phyloP scores from a whole-genome alignment of 2,329 filamentous ascomycete genomes.

The Phialocephala subalpina region DNA sequence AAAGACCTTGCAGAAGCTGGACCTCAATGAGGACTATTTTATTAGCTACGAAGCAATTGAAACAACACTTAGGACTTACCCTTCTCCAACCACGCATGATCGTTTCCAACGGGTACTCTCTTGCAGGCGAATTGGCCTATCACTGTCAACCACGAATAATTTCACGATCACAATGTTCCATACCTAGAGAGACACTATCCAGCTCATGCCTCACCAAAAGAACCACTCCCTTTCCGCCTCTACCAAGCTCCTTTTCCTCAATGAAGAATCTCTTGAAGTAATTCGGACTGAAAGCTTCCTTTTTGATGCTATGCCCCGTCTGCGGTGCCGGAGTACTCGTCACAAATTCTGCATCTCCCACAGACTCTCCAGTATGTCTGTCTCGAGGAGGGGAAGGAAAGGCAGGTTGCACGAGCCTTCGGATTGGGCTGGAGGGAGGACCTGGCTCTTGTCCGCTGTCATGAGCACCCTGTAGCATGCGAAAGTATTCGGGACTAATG shows the following conservation, averaged over 20 bases:
- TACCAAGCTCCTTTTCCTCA: conserved; percentile 84
- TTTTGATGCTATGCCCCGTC: conserved; percentile 76
- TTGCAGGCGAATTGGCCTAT: conserved; percentile 89
- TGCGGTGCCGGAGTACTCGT: conserved; percentile 55
- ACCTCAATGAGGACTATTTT: conserved; percentile 81
- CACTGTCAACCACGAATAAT: conserved; percentile 25
- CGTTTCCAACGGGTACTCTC: conserved; percentile 91
- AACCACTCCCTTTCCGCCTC: conserved; percentile 94
- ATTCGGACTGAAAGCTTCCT: conserved; percentile 86
- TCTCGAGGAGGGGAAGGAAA: conserved; percentile 34
- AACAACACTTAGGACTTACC: conserved; percentile 24
- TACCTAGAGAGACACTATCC: conserved; percentile 81
- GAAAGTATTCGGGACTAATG: conserved; percentile 93
- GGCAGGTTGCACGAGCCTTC: conserved; percentile 50
- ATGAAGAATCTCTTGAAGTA: conserved; percentile 96
- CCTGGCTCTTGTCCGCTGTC: conserved; percentile 54
- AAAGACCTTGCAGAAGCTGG: conserved; percentile 88
- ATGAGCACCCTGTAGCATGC: conserved; percentile 76
- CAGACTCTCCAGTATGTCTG: conserved; percentile 36
- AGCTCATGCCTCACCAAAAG: conserved; percentile 92
- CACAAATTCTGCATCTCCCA: conserved; percentile 55
- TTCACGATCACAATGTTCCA: not conserved
- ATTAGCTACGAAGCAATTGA: conserved; percentile 23
- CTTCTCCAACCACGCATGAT: conserved; percentile 95
- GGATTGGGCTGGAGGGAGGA: conserved; percentile 60